Base-by-base conservation (phyloP, 805 yeast genomes). In the Metschnikowia proteae region DNA sequence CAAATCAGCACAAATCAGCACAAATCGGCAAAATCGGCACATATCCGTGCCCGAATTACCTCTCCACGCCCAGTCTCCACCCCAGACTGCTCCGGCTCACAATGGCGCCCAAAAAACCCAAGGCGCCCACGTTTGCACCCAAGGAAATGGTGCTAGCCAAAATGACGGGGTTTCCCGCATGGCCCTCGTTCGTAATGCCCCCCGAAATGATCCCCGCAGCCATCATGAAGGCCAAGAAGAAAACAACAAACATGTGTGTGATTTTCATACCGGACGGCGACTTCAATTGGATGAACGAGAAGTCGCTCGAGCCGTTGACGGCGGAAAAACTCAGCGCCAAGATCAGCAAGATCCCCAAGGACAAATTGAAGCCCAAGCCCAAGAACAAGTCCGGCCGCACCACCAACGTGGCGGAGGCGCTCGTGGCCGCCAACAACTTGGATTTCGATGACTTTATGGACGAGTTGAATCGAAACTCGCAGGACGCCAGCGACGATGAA, bases 131-230 rank as follows among this genome's bases (percentile, higher is more conserved):
- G 32, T 63, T 65, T 44, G 57, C 59, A 37, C 67, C 74, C 10
- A 65, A 65, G 45, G 73, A 68, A 43, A 57, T 70, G 58, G 80
- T 76, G 6, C 61, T 74, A 48, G 74, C 78, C 42, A 74, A 73
- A 50, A 68, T 74, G 71, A 65, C 68, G 11, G 68, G 74, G 17
- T 76, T 64, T 54, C 75, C 77, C 1, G 70, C 73, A 11, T 76
- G 81, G 81, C 81, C 81, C 6, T 72, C 78, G 10, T 71, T 75
- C 42, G 71, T 76, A 45, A 68, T 67, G 72, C 78, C 79, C 2
- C 53, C 56, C 22, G 62, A 61, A 32, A 58, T 68, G 56, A 65
- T 71, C 11, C 75, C 77, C 1, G 53, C 60, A 2, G 61, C 64
- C 26, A 70, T 73, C 10, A 47, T 65, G 58, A 60, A 61, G 48